phyloP scores from a whole-genome alignment of 352 stramenopile species.

The Pythium coloratum region DNA sequence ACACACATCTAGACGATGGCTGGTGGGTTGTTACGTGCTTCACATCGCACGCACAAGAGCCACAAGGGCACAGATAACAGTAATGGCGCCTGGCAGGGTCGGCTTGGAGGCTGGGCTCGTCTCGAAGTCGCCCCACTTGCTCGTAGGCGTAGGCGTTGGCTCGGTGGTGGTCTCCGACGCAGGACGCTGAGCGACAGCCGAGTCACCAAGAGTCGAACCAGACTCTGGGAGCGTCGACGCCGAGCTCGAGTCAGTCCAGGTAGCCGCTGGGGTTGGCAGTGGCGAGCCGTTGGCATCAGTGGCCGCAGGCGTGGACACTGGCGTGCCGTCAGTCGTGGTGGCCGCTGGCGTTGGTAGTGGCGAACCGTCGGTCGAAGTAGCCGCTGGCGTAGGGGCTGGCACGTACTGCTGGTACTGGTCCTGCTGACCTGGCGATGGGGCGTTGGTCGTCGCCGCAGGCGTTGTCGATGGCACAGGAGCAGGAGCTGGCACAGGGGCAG shows the following conservation, averaged over 20 bases:
- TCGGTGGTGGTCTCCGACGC: neutral
- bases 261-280: conserved; percentile 8
- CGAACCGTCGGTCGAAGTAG: neutral
- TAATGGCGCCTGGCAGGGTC: conserved; percentile 15
- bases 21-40: conserved; percentile 6
- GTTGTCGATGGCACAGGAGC: conserved; percentile 13
- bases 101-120: conserved; percentile 22
- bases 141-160: conserved; percentile 4
- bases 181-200: conserved; percentile 14
- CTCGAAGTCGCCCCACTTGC: conserved; percentile 26
- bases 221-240: neutral
- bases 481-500: conserved; percentile 2
- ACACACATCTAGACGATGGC: conserved; percentile 1
- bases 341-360: conserved; percentile 5
- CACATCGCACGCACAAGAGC: conserved; percentile 21
- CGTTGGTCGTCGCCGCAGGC: neutral
- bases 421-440: neutral
- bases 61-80: conserved; percentile 16
- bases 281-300: neutral
- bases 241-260: conserved; percentile 1
- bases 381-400: conserved; percentile 7
- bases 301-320: neutral
- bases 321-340: conserved; percentile 3
- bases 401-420: neutral
- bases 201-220: conserved; percentile 3